Base-by-base conservation (phyloP, 2,329 filamentous ascomycete species). In the Cryphonectria carpinicola region DNA sequence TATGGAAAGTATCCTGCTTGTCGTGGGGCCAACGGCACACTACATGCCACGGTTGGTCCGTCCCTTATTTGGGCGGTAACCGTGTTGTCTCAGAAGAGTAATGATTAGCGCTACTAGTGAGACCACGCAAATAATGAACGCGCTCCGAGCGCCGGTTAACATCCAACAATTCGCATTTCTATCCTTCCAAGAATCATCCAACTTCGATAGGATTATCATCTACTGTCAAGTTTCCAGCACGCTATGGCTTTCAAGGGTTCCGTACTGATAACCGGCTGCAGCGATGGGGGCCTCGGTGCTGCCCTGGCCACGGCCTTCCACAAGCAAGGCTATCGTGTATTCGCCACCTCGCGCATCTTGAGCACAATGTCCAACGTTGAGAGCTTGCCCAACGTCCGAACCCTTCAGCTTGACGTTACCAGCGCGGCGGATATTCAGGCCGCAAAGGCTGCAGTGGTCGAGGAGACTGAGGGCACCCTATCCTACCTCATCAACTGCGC, bases 251-350 rank as follows among this genome's bases (percentile, higher is more conserved):
- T 14, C 25, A 28, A 58, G n/a, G 28, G 46, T n/a, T 52, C 54
- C 8, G 54, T 58, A 25, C 74, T 82, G 14, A 79, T 82, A 41
- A 83, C 81, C 14, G 81, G 81, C 35, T 81, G 78, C 65, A 80
- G 78, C 69, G 74, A 79, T 37, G 81, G 80, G 5, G 81, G 82
- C 39, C 79, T 83, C 37, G 82, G 82, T n/a, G 77, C 81, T 66
- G 79, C 80, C 39, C 77, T 84, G 2, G 81, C 81, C 1, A 71
- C 74, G n/a, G 80, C 81, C 46, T 81, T 83, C 69, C 79, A 81
- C 70, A 69, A 73, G 0, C 74, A 76, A 46, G 82, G 82, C 6
- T 75, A 80, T 37, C 77, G 77, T 22, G 82, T 84, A 35, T 80
- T 82, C 67, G 82, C 82, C 0, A 82, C 83, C 1, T 79, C 79